Percentiles rank a stretch among this genome's conserved stretches.
phyloP scores from a whole-genome alignment of 352 stramenopile species.

The Phytophthora multivora region DNA sequence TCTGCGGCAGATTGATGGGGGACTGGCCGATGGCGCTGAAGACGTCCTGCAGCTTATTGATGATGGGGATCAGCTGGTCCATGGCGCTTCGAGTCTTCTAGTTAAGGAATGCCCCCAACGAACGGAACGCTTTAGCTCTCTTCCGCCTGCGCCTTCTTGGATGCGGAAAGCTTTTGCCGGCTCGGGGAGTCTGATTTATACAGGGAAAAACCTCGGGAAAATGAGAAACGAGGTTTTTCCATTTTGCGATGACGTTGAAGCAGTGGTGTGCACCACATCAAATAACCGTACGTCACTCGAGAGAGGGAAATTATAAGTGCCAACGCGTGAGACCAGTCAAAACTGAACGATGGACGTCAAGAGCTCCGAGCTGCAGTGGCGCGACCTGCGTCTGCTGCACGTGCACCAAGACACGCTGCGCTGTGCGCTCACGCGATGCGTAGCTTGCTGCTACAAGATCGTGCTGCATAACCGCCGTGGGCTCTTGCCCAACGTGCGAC shows the following conservation, averaged over 20 bases:
- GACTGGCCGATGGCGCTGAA: slow-evolving; percentile 96
- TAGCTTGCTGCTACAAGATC: slow-evolving; percentile 91
- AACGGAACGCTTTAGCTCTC: not conserved
- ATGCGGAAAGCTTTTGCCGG: slow-evolving; percentile 8
- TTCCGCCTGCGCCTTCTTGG: slow-evolving; percentile 3
- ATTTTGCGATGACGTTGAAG: not conserved
- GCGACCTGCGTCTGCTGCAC: slow-evolving; percentile 59
- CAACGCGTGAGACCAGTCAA: too few relatives aligned
- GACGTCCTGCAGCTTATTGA: slow-evolving; percentile 99
- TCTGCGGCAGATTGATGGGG: slow-evolving; percentile 97
- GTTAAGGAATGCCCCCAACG: not conserved
- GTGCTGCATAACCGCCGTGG: slow-evolving; percentile 61
- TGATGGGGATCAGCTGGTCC: slow-evolving; percentile 99
- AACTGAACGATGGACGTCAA: slow-evolving; percentile 4
- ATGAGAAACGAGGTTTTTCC: slow-evolving; percentile 2
- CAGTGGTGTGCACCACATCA: slow-evolving; percentile 9
- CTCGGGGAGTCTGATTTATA: slow-evolving; percentile 25
- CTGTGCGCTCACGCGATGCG: slow-evolving; percentile 74
- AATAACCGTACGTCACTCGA: not conserved
- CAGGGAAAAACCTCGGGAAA: slow-evolving; percentile 13
- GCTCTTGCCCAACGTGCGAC: slow-evolving; percentile 73
- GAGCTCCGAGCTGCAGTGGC: slow-evolving; percentile 29
- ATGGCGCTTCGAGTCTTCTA: slow-evolving; percentile 57
- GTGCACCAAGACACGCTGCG: slow-evolving; percentile 71
- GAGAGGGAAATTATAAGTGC: slow-evolving; percentile 3